Percentiles rank a stretch among this genome's conserved stretches.
Conservation (phyloP, 2,329 filamentous ascomycete genomes). For the Trichoderma koningiopsis region DNA sequence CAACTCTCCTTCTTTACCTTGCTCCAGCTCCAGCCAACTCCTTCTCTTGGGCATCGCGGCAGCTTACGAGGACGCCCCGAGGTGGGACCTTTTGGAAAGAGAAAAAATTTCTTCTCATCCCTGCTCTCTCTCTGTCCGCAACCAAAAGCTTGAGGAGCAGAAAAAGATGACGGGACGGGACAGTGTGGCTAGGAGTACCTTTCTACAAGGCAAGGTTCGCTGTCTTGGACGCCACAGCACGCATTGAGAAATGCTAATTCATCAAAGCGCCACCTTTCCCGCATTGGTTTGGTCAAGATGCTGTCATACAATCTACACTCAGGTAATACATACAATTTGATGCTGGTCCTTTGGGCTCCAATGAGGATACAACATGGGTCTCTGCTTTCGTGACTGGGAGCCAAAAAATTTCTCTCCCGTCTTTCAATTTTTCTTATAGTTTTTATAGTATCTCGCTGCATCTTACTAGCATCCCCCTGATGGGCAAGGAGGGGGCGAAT, state of each 20-base stretch:
- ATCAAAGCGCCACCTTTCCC: background rate
- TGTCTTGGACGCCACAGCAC: background rate
- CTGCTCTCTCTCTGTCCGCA: background rate
- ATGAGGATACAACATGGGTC: slow-evolving; percentile 4
- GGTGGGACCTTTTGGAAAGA: slow-evolving; percentile 9
- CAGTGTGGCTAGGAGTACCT: slow-evolving; percentile 11
- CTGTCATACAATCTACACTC: background rate
- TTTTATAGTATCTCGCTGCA: background rate
- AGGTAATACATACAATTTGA: background rate
- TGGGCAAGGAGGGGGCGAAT: slow-evolving; percentile 11
- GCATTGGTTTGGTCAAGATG: slow-evolving; percentile 2
- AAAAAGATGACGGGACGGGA: slow-evolving; percentile 15
- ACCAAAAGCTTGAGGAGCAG: slow-evolving; percentile 3
- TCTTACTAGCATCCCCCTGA: slow-evolving; percentile 6
- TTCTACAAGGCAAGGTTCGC: background rate
- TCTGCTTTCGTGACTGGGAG: slow-evolving; percentile 1
- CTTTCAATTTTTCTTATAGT: background rate
- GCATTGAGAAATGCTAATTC: background rate
- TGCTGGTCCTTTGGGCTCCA: slow-evolving; percentile 3
- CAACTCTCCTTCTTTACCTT: background rate
- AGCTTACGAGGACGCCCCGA: background rate
- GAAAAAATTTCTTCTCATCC: slow-evolving; percentile 15
- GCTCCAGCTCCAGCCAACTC: background rate
- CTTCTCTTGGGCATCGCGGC: slow-evolving; percentile 6
- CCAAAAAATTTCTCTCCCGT: background rate